A percentile compares a stretch with the other conserved stretches of the same genome.
phyloP scores from a whole-genome alignment of 2,329 filamentous ascomycete species.

The Colletotrichum sp. region DNA sequence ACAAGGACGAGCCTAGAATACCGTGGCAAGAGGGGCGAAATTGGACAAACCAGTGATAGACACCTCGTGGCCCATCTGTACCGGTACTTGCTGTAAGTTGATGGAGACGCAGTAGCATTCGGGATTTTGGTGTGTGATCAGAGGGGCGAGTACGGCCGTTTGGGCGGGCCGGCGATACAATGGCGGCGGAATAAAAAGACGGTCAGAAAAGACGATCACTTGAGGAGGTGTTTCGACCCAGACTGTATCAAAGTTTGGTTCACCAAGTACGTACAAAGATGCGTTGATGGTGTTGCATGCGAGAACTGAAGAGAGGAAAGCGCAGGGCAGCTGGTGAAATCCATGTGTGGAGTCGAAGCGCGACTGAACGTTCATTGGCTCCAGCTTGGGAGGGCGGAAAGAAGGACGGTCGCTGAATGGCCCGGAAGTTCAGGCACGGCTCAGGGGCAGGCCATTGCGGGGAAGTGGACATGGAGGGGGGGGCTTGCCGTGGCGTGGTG shows the following conservation, averaged over 20 bases:
- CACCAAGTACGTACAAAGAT: neutral
- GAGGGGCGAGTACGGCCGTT: neutral
- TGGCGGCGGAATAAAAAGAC: neutral
- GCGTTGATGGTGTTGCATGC: neutral
- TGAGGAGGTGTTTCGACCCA: slow-evolving; percentile 3
- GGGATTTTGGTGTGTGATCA: neutral
- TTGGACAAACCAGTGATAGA: neutral
- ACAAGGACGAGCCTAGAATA: neutral
- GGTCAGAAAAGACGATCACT: neutral
- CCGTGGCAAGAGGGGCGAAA: neutral
- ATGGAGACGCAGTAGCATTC: neutral
- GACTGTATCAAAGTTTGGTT: neutral
- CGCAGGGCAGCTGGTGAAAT: neutral
- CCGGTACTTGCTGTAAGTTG: neutral
- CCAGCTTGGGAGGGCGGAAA: neutral
- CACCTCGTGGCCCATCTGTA: neutral
- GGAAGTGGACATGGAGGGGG: neutral
- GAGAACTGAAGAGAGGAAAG: neutral
- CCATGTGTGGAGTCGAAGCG: neutral
- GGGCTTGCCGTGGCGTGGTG: neutral
- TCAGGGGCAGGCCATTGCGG: slow-evolving; percentile 4
- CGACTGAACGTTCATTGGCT: neutral
- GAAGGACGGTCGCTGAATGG: neutral
- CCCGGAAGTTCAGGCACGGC: neutral
- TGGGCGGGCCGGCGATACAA: neutral